A percentile compares a stretch with the other conserved stretches of the same genome.
Conservation (phyloP, 2,329 filamentous ascomycete species). For the Fusarium circinatum region DNA sequence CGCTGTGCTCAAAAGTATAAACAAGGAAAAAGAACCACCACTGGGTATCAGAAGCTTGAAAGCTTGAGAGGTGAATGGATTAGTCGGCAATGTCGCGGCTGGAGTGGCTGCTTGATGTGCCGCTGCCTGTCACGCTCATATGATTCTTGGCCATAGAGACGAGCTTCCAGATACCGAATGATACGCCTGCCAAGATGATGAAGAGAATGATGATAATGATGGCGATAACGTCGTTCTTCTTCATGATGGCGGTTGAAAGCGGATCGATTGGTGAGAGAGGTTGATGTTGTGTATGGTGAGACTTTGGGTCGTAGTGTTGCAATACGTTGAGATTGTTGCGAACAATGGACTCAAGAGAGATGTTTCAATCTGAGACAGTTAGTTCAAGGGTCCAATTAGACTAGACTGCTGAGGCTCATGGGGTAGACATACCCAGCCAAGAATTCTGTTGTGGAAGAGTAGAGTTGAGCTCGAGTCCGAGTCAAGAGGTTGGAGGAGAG, state of each 20-base stretch:
- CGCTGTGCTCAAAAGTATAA: constrained; percentile 20
- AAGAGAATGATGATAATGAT: constrained; percentile 76
- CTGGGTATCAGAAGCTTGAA: constrained; percentile 10
- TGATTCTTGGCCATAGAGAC: constrained; percentile 62
- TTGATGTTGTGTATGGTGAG: background rate
- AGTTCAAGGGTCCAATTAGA: background rate
- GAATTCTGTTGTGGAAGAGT: background rate
- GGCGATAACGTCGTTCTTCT: constrained; percentile 74
- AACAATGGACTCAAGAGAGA: background rate
- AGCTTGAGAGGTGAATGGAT: background rate
- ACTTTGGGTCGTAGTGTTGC: background rate
- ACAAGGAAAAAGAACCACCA: constrained; percentile 11
- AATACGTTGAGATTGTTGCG: background rate
- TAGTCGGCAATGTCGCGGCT: constrained; percentile 31
- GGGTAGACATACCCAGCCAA: constrained; percentile 2
- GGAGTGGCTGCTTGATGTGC: constrained; percentile 35
- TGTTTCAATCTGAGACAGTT: constrained; percentile 18
- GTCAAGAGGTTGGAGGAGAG: constrained; percentile 1
- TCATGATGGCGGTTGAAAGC: constrained; percentile 57
- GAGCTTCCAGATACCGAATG: constrained; percentile 71
- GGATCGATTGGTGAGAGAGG: background rate
- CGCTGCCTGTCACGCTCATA: constrained; percentile 52
- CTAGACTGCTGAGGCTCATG: background rate
- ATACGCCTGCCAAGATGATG: constrained; percentile 67
- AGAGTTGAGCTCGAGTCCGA: background rate